Conservation (phyloP, 2,329 filamentous ascomycete species). For the Aspergillus bombycis region DNA sequence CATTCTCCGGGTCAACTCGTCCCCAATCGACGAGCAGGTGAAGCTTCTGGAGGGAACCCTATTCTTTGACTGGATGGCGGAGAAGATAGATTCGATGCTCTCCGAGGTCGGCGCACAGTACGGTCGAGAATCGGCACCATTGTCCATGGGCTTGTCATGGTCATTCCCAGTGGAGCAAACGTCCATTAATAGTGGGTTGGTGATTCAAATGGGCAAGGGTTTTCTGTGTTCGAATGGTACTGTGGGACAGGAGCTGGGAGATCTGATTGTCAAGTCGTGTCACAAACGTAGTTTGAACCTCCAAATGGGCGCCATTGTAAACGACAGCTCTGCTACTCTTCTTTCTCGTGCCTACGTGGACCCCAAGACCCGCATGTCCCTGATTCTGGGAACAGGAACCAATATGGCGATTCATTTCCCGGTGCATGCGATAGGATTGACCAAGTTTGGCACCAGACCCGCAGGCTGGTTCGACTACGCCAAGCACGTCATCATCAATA, state of each 20-base stretch:
- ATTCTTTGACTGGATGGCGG: conserved; percentile 71
- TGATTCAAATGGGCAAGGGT: conserved; percentile 68
- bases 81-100: conserved; percentile 60
- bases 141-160: conserved; percentile 67
- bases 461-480: conserved; percentile 59
- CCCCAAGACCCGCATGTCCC: conserved; percentile 62
- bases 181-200: conserved; percentile 58
- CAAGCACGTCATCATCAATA: conserved; percentile 66
- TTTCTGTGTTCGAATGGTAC: conserved; percentile 63
- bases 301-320: conserved; percentile 64
- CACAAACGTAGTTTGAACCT: conserved; percentile 58
- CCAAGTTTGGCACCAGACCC: conserved; percentile 61
- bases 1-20: conserved; percentile 58
- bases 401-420: conserved; percentile 67
- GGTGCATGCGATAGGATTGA: conserved; percentile 53
- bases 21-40: conserved; percentile 59
- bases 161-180: conserved; percentile 70
- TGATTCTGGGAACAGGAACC: conserved; percentile 67
- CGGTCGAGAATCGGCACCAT: conserved; percentile 39
- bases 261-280: conserved; percentile 63
- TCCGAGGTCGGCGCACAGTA: conserved; percentile 45
- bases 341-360: conserved; percentile 66
- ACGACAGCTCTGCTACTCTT: conserved; percentile 65
- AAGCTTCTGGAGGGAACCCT: conserved; percentile 57
- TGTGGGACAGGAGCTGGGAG: conserved; percentile 61